phyloP scores from a whole-genome alignment of 805 yeast genomes.

The Zygosaccharomyces lentus region DNA sequence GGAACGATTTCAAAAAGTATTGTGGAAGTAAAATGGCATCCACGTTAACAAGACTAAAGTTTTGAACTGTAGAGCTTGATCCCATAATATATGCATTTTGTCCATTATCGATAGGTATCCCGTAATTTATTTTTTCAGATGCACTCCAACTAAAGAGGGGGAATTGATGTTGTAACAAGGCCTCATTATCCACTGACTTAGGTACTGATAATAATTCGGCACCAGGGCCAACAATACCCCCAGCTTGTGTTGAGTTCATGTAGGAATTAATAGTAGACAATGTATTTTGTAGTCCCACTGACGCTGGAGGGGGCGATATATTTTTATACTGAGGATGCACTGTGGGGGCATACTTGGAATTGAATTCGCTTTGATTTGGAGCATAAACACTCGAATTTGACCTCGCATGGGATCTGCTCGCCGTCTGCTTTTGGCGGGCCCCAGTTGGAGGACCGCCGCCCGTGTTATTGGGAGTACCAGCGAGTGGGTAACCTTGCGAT shows the following conservation, averaged over 20 bases:
- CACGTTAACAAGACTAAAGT: slow-evolving; percentile 38
- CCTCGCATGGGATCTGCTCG: slow-evolving; percentile 27
- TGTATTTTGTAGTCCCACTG: background rate
- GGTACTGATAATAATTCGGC: background rate
- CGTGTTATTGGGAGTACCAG: background rate
- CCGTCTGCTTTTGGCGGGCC: slow-evolving; percentile 1
- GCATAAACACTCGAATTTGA: slow-evolving; percentile 33
- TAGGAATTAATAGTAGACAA: slow-evolving; percentile 3
- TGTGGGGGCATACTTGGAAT: slow-evolving; percentile 41
- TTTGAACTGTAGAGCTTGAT: slow-evolving; percentile 17
- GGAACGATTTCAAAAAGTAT: slow-evolving; percentile 33
- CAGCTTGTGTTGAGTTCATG: background rate
- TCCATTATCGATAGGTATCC: slow-evolving; percentile 37
- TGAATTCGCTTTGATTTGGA: slow-evolving; percentile 27
- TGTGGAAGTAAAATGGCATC: slow-evolving; percentile 35
- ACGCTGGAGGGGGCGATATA: background rate
- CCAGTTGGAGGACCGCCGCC: background rate
- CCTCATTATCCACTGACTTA: slow-evolving; percentile 45
- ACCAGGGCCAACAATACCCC: background rate
- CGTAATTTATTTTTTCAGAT: slow-evolving; percentile 42
- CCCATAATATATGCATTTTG: slow-evolving; percentile 30
- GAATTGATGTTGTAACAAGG: slow-evolving; percentile 57
- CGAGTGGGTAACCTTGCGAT: background rate
- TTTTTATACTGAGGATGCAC: slow-evolving; percentile 29
- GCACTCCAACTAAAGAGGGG: slow-evolving; percentile 70